Base-by-base conservation (phyloP, 129 eudicot species). In the Arctium lappa region DNA sequence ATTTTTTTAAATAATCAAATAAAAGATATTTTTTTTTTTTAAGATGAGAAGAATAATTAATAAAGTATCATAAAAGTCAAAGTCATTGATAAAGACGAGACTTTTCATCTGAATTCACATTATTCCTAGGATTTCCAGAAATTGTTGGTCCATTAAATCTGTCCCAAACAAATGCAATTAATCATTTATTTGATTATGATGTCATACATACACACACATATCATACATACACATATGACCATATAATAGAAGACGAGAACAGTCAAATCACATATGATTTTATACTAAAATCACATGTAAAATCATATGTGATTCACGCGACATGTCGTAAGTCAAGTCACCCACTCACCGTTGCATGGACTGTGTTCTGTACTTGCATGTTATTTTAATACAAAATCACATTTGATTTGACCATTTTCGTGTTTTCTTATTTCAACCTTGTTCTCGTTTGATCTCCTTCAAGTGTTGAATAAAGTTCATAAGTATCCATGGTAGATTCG, bases 91-190 rank as follows among this genome's bases (percentile, higher is more conserved):
- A 60, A 60, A 1, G 39, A 77, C 8, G 18, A 56, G 68, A 60
- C 68, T 60, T 60, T 60, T 53, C 65, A 53, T 16, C 68, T 16
- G 30, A 60, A 60, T 16, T 60, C 81, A 77, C 65, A 56, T 56
- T 77, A 62, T 77, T 77, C 81, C 53, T 77, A 77, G 81, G 56
- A 78, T 78, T 62, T 63, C 73, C 60, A 63, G 56, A 78, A 78
- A 63, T 31, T 37, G 29, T 60, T 62, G 73, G 81, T 62, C 71
- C 70, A 53, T 32, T 53, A n/a, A 40, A 74, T 38, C 62, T 12
- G 65, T 53, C 65, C 65, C 65, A 63, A 63, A 27, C 5, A 27
- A 66, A 65, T 22, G 18, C 63, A 50, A 50, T 6, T 50, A 15
- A 60, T 8, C 68, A 60, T 60, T 16, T 60, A 46, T 10, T 46